Evolutionary conservation across 2,329 filamentous ascomycete genomes (phyloP).

Genomic region (Sclerotinia subarctica): DNA sequence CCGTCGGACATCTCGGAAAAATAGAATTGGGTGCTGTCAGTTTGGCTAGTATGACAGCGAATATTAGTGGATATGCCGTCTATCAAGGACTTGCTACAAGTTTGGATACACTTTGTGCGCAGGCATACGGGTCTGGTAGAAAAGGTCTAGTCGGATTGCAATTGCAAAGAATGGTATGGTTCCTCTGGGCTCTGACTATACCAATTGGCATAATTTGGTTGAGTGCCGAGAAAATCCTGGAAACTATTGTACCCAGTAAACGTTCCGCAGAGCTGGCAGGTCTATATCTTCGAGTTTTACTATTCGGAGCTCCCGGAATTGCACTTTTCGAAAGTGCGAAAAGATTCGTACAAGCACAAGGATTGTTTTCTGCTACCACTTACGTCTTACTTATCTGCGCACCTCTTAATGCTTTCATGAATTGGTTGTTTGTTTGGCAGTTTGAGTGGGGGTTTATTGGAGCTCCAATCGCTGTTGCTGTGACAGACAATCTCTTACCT

Average conservation of each 20-base stretch:
- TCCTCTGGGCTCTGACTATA: conserved; percentile 68
- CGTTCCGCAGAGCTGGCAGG: conserved; percentile 70
- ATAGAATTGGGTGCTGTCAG: conserved; percentile 65
- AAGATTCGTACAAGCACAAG: conserved; percentile 78
- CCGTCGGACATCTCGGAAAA: conserved; percentile 71
- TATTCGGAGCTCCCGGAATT: conserved; percentile 71
- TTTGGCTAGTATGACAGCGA: conserved; percentile 73
- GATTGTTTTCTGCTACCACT: conserved; percentile 74
- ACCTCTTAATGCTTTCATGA: conserved; percentile 72
- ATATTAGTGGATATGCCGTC: conserved; percentile 73
- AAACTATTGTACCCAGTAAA: conserved; percentile 64
- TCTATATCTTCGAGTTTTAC: conserved; percentile 66
- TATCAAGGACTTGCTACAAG: conserved; percentile 85
- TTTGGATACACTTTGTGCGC: conserved; percentile 87
- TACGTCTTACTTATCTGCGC: conserved; percentile 75
- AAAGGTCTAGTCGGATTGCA: conserved; percentile 85
- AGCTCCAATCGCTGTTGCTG: conserved; percentile 71
- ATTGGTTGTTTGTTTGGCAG: conserved; percentile 76
- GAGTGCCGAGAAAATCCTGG: conserved; percentile 63
- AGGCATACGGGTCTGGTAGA: conserved; percentile 89
- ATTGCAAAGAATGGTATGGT: conserved; percentile 76
- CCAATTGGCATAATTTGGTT: conserved; percentile 72
- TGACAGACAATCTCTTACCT: conserved; percentile 73
- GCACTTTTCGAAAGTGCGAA: conserved; percentile 75
- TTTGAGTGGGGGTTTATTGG: conserved; percentile 69